These are phyloP conservation scores for Kurtzmaniella quercitrusa DNA, from an alignment of 1,139 yeast genomes.

Conservation along the genomic window DNA sequence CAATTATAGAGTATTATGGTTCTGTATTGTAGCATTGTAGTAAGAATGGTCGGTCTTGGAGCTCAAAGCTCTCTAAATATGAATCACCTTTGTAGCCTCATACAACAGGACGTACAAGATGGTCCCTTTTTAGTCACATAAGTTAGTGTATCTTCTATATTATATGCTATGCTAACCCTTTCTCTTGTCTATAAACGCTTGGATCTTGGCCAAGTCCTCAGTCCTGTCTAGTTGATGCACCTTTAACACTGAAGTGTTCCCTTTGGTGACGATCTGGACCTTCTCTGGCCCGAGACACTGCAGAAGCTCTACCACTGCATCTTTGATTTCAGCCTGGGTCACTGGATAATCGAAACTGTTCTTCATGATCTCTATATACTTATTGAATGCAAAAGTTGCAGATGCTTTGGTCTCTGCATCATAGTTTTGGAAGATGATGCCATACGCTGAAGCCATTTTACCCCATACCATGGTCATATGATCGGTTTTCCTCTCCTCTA, in stretches of 20 bases:
- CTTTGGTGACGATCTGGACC: conserved; percentile 16
- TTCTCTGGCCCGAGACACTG: conserved; percentile 9
- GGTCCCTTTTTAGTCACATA: too few relatives aligned
- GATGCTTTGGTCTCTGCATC: conserved; percentile 4
- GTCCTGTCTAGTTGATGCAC: conserved; percentile 24
- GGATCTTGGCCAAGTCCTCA: conserved; percentile 14
- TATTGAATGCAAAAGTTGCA: conserved; percentile 21
- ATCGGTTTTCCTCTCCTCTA: conserved; percentile 24
- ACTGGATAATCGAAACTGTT: conserved; percentile 36
- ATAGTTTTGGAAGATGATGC: conserved; percentile 29
- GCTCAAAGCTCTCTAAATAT: too few relatives aligned
- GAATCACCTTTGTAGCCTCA: too few relatives aligned
- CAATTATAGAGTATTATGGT: too few relatives aligned
- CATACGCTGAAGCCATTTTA: conserved; percentile 37
- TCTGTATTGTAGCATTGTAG: too few relatives aligned
- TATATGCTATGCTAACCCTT: too few relatives aligned
- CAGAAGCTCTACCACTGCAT: conserved; percentile 30
- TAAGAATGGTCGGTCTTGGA: too few relatives aligned
- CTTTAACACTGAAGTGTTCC: conserved; percentile 24
- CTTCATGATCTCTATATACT: conserved; percentile 23
- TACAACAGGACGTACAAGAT: too few relatives aligned
- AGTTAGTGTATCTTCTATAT: too few relatives aligned
- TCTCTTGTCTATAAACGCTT: not conserved
- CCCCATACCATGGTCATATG: conserved; percentile 35
- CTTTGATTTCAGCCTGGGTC: conserved; percentile 11